phyloP scores from a whole-genome alignment of 148 eudicot genomes.

The Persicaria tinctoria region DNA sequence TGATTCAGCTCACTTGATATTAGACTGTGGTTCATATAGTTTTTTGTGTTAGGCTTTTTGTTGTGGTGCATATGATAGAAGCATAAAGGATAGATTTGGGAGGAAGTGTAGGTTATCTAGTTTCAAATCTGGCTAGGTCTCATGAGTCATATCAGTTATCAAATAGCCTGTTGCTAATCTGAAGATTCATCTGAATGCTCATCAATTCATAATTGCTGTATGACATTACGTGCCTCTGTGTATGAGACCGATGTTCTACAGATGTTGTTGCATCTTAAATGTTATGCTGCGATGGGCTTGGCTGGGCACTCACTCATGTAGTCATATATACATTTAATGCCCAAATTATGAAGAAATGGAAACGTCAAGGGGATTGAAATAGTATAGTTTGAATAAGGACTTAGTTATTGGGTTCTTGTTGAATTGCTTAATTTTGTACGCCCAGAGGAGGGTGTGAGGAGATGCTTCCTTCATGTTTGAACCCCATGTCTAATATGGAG shows the following conservation, averaged over 20 bases:
- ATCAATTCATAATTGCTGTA: background rate
- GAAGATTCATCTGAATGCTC: background rate
- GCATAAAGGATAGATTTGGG: background rate
- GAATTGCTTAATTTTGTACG: too few species aligned
- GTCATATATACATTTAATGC: too few species aligned
- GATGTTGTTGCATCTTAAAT: background rate
- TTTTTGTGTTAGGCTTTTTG: too few species aligned
- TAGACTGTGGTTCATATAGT: background rate
- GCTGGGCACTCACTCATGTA: too few species aligned
- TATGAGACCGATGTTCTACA: background rate
- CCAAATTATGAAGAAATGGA: too few species aligned
- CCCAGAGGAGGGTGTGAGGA: too few species aligned
- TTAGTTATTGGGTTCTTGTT: too few species aligned
- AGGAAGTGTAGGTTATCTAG: background rate
- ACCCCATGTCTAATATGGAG: too few species aligned
- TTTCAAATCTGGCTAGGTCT: background rate
- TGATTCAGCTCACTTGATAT: background rate
- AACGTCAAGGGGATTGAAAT: too few species aligned
- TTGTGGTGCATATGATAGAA: background rate
- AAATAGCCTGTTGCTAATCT: background rate
- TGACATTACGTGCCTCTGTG: background rate
- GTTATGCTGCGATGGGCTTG: background rate
- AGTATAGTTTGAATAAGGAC: too few species aligned
- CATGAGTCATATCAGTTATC: background rate
- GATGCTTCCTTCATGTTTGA: too few species aligned